These are phyloP conservation scores for Aspergillus caelatus DNA, from an alignment of 2,329 filamentous ascomycete species.

Conservation along the genomic window DNA sequence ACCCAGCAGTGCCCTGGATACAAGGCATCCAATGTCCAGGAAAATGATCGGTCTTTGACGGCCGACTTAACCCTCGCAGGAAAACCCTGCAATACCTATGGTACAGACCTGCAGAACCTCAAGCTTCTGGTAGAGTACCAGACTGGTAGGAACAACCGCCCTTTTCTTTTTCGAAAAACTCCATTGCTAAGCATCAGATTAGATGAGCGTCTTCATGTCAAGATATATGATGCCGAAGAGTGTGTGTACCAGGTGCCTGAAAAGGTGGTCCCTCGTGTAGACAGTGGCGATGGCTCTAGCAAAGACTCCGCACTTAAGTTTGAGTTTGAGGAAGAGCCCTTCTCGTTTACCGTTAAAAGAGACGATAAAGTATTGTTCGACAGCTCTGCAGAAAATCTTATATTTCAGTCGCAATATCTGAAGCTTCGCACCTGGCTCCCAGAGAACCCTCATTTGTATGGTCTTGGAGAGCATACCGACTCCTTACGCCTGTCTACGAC, in stretches of 20 bases:
- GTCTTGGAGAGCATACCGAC: conserved; percentile 77
- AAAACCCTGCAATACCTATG: conserved; percentile 62
- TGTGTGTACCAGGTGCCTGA: conserved; percentile 76
- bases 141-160: conserved; percentile 47
- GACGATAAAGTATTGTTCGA: conserved; percentile 61
- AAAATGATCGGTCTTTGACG: conserved; percentile 55
- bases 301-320: conserved; percentile 49
- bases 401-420: conserved; percentile 80
- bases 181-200: neutral
- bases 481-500: conserved; percentile 68
- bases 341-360: conserved; percentile 65
- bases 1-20: conserved; percentile 41
- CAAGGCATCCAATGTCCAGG: conserved; percentile 37
- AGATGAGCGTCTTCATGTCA: conserved; percentile 72
- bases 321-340: conserved; percentile 59
- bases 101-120: conserved; percentile 59
- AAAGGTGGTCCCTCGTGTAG: conserved; percentile 66
- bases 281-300: conserved; percentile 48
- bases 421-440: conserved; percentile 72
- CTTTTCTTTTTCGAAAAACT: neutral
- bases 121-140: conserved; percentile 65
- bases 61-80: conserved; percentile 73
- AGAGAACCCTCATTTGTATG: conserved; percentile 70
- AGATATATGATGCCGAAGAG: conserved; percentile 71
- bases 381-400: conserved; percentile 64